These are phyloP conservation scores for Omphalea diandra DNA, from an alignment of 441 rosid species.

Conservation along the genomic window DNA sequence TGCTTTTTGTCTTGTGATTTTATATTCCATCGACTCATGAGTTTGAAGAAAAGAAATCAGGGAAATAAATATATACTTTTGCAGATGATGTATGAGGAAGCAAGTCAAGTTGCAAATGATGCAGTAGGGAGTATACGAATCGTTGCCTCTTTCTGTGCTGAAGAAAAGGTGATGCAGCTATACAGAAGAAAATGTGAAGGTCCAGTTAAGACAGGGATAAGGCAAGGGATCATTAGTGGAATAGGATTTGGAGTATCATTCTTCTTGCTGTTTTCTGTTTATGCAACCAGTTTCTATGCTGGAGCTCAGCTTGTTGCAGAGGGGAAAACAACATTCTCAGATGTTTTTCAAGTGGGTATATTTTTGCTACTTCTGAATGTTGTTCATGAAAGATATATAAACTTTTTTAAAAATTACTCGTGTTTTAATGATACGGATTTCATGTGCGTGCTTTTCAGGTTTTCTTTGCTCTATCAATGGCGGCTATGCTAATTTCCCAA, in stretches of 20 bases:
- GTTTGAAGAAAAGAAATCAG: neutral
- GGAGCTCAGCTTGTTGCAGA: slow-evolving; percentile 62
- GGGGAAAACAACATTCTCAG: slow-evolving; percentile 48
- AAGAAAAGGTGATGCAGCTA: slow-evolving; percentile 66
- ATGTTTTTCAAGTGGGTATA: slow-evolving; percentile 54
- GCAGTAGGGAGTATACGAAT: slow-evolving; percentile 83
- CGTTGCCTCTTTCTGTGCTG: slow-evolving; percentile 80
- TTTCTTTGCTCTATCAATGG: slow-evolving; percentile 55
- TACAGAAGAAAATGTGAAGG: slow-evolving; percentile 61
- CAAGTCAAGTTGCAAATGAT: too few species aligned
- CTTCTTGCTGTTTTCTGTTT: slow-evolving; percentile 50
- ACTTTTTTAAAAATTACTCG: too few species aligned
- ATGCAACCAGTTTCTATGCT: slow-evolving; percentile 64
- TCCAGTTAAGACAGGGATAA: slow-evolving; percentile 59
- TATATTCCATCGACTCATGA: neutral
- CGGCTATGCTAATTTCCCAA: slow-evolving; percentile 57
- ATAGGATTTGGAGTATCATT: slow-evolving; percentile 58
- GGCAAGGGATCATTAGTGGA: slow-evolving; percentile 67
- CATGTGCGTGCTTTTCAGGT: slow-evolving; percentile 59
- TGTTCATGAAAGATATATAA: neutral
- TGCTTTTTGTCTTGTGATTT: neutral
- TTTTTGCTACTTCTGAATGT: neutral
- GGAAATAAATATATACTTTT: slow-evolving; percentile 22
- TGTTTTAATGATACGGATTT: slow-evolving; percentile 40
- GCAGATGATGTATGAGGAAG: too few species aligned